Evolutionary conservation across 2,329 filamentous ascomycete species (phyloP).

Genomic region (Alternaria triticina): DNA sequence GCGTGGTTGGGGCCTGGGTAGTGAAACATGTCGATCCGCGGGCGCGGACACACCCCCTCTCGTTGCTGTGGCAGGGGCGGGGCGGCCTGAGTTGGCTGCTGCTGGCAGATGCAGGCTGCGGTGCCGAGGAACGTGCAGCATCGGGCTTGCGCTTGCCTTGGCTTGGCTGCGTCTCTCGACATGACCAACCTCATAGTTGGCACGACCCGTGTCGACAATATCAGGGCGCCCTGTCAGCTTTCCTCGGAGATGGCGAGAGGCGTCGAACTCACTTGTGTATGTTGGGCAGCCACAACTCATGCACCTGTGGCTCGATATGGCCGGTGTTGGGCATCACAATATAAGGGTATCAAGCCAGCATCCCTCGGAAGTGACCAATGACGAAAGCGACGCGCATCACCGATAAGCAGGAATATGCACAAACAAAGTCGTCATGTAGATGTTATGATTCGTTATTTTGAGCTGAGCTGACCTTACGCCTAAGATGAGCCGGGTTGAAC

Average conservation of each 20-base stretch:
- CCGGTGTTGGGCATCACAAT: conserved; percentile 2
- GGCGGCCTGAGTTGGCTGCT: background rate
- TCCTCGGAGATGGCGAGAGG: background rate
- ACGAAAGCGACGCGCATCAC: background rate
- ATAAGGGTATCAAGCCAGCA: background rate
- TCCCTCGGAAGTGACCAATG: background rate
- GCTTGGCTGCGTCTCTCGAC: background rate
- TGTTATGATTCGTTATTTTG: conserved; percentile 3
- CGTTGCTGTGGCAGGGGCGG: conserved; percentile 3
- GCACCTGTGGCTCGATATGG: background rate
- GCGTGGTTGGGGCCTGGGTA: background rate
- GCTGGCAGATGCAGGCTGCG: background rate
- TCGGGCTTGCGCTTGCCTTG: background rate
- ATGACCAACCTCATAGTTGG: conserved; percentile 1
- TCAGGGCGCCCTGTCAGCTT: conserved; percentile 1
- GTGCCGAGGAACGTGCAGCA: background rate
- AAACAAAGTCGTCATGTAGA: background rate
- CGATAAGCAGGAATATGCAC: background rate
- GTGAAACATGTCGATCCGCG: conserved; percentile 10
- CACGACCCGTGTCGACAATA: background rate
- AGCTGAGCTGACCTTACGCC: background rate
- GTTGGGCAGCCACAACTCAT: conserved; percentile 9
- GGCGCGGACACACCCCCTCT: background rate
- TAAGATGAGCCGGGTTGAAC: background rate
- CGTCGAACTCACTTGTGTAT: background rate